These are phyloP conservation scores for Stemphylium beticola DNA, from an alignment of 2,329 filamentous ascomycete species.

Conservation along the genomic window DNA sequence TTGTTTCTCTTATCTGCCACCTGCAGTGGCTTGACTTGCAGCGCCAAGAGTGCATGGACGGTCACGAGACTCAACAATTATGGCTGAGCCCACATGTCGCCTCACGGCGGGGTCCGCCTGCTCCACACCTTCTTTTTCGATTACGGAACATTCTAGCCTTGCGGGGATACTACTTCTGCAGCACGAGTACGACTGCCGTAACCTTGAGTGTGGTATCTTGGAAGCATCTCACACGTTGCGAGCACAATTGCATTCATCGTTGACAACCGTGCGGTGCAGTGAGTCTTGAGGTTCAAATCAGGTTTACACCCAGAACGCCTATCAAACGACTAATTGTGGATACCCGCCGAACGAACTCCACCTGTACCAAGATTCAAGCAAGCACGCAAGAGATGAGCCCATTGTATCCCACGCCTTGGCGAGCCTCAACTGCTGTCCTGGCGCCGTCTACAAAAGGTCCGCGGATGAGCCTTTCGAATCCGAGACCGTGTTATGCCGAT, in stretches of 20 bases:
- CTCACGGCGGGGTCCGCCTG: background rate
- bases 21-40: slow-evolving; percentile 14
- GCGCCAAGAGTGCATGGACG: slow-evolving; percentile 21
- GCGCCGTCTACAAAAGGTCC: background rate
- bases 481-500: background rate
- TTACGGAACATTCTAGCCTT: slow-evolving; percentile 9
- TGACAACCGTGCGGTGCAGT: background rate
- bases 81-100: background rate
- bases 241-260: background rate
- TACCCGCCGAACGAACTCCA: background rate
- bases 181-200: background rate
- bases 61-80: slow-evolving; percentile 34
- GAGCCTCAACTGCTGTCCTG: background rate
- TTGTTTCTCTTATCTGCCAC: slow-evolving; percentile 27
- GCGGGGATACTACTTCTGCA: background rate
- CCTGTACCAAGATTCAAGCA: slow-evolving; percentile 4
- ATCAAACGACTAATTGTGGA: background rate
- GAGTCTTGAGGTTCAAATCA: background rate
- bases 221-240: background rate
- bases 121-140: slow-evolving; percentile 6
- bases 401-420: slow-evolving; percentile 7
- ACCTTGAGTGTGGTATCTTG: no score
- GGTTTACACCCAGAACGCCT: background rate
- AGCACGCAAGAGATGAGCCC: slow-evolving; percentile 1
- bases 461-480: background rate